Conservation (phyloP, 495 filamentous ascomycete species). For the Penicillium atrosanguineum region DNA sequence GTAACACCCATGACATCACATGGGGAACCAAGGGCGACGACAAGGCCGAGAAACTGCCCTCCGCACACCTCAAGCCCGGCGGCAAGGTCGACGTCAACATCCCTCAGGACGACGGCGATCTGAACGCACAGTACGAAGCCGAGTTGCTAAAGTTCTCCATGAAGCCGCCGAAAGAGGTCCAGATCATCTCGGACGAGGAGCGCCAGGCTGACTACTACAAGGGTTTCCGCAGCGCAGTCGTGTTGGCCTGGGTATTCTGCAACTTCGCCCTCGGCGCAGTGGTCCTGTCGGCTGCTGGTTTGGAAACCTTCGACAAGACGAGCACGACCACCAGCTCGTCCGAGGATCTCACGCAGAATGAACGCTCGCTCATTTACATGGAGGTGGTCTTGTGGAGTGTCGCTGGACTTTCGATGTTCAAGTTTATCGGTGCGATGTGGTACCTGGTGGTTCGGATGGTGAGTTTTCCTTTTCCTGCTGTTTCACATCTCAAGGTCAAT, state of each 20-base stretch:
- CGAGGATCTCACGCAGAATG: slow-evolving; percentile 43
- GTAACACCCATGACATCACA: slow-evolving; percentile 95
- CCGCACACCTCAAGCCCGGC: slow-evolving; percentile 78
- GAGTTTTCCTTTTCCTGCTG: slow-evolving; percentile 1
- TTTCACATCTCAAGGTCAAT: neutral
- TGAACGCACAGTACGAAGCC: slow-evolving; percentile 91
- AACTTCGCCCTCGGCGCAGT: slow-evolving; percentile 88
- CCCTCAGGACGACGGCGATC: slow-evolving; percentile 77
- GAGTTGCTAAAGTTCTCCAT: slow-evolving; percentile 77
- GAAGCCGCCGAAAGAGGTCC: slow-evolving; percentile 64
- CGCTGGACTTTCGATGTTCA: slow-evolving; percentile 79
- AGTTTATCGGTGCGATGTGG: slow-evolving; percentile 90
- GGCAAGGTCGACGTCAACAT: slow-evolving; percentile 94
- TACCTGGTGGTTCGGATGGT: slow-evolving; percentile 90
- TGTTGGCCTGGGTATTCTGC: slow-evolving; percentile 93
- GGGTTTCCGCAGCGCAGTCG: slow-evolving; percentile 87
- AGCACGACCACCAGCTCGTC: slow-evolving; percentile 20
- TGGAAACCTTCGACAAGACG: slow-evolving; percentile 57
- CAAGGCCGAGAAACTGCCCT: slow-evolving; percentile 78
- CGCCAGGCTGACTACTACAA: slow-evolving; percentile 98
- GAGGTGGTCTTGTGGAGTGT: slow-evolving; percentile 90
- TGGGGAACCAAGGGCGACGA: slow-evolving; percentile 98
- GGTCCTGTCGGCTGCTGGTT: slow-evolving; percentile 80
- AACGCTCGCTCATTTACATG: slow-evolving; percentile 76
- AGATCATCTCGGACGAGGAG: slow-evolving; percentile 59